These are phyloP conservation scores for Casuarina equisetifolia DNA, from an alignment of 306 rosid genomes.

Conservation along the genomic window DNA sequence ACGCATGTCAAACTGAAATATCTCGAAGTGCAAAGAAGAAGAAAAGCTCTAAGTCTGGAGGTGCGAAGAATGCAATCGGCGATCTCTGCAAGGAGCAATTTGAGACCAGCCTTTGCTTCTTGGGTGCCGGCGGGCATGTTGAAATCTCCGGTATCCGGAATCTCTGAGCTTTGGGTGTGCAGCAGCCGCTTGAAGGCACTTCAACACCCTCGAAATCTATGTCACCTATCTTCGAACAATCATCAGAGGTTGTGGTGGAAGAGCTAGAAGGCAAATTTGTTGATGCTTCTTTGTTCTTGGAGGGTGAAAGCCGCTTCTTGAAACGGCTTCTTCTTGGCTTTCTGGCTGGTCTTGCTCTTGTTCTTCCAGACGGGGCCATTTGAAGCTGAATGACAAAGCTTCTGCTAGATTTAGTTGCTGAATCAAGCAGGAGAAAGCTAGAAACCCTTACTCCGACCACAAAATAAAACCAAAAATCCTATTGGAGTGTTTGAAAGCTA, in stretches of 20 bases:
- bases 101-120: conserved; percentile 63
- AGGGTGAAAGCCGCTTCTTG: conserved; percentile 30
- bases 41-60: conserved; percentile 91
- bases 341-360: conserved; percentile 34
- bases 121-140: conserved; percentile 92
- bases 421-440: conserved; percentile 38
- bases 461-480: conserved; percentile 19
- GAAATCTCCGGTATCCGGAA: conserved; percentile 70
- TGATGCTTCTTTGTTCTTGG: neutral
- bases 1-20: conserved; percentile 61
- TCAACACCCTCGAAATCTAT: conserved; percentile 40
- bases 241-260: conserved; percentile 32
- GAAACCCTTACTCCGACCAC: conserved; percentile 19
- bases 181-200: conserved; percentile 44
- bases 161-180: conserved; percentile 81
- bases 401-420: conserved; percentile 19
- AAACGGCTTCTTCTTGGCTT: conserved; percentile 31
- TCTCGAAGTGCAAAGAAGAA: conserved; percentile 57
- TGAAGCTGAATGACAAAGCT: conserved; percentile 25
- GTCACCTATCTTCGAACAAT: conserved; percentile 27
- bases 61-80: conserved; percentile 81
- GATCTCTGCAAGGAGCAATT: conserved; percentile 53
- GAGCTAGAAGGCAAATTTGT: conserved; percentile 32
- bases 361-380: conserved; percentile 63
- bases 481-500: conserved; percentile 6